These are phyloP conservation scores for Penicillium fuscoglaucum DNA, from an alignment of 2,329 filamentous ascomycete species.

Conservation along the genomic window DNA sequence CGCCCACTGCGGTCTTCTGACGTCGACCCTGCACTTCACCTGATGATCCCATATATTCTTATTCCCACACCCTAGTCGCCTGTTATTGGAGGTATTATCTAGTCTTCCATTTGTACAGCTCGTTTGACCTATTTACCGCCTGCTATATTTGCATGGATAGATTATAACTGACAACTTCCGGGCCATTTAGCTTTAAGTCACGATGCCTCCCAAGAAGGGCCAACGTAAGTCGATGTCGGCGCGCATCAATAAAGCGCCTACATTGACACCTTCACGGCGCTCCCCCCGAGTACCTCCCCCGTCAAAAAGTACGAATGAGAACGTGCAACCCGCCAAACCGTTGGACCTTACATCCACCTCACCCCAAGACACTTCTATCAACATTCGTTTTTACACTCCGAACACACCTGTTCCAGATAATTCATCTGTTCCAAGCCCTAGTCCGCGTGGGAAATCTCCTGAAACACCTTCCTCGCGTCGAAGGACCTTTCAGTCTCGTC, in stretches of 20 bases:
- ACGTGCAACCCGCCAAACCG: slow-evolving; percentile 12
- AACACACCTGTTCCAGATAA: slow-evolving; percentile 13
- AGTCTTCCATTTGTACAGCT: not conserved
- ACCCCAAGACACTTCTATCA: slow-evolving; percentile 13
- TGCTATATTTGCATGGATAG: not conserved
- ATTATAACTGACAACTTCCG: slow-evolving; percentile 11
- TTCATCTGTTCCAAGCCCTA: slow-evolving; percentile 1
- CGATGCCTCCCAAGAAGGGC: slow-evolving; percentile 25
- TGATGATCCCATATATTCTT: slow-evolving; percentile 1
- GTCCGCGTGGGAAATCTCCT: slow-evolving; percentile 1
- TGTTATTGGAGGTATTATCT: not conserved
- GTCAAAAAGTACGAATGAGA: slow-evolving; percentile 8
- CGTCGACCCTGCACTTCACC: slow-evolving; percentile 13
- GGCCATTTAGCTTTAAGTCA: slow-evolving; percentile 9
- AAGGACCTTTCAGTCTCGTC: slow-evolving; percentile 21
- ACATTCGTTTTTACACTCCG: slow-evolving; percentile 17
- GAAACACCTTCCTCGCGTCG: slow-evolving; percentile 18
- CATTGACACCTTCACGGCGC: slow-evolving; percentile 21
- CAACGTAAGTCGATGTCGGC: slow-evolving; percentile 22
- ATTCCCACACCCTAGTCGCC: slow-evolving; percentile 2
- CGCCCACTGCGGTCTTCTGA: slow-evolving; percentile 17
- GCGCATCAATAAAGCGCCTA: slow-evolving; percentile 11
- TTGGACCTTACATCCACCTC: slow-evolving; percentile 12
- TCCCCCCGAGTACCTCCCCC: slow-evolving; percentile 18
- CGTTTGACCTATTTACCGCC: not conserved